These are phyloP conservation scores for Heritiera fomes DNA, from an alignment of 345 rosid genomes.

Conservation along the genomic window DNA sequence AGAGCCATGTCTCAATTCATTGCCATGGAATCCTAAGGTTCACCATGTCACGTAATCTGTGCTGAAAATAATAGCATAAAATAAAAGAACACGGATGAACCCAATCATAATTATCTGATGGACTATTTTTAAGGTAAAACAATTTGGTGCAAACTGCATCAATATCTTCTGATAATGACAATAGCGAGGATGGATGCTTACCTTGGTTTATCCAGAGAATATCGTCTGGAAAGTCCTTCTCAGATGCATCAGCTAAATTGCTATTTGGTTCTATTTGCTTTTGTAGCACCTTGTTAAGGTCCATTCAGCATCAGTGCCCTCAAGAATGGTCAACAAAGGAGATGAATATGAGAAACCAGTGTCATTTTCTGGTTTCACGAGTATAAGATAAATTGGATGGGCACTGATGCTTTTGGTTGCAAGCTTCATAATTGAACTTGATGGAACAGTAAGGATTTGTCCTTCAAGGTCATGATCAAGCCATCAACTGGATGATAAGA, in stretches of 20 bases:
- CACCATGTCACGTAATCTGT: background rate
- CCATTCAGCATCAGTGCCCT: conserved; percentile 11
- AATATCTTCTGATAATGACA: background rate
- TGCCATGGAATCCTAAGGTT: background rate
- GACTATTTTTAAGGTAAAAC: conserved; percentile 6
- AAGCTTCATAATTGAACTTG: conserved; percentile 18
- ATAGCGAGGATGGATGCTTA: background rate
- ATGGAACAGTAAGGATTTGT: background rate
- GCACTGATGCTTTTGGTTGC: conserved; percentile 18
- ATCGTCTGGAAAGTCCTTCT: conserved; percentile 7
- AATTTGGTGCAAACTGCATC: background rate
- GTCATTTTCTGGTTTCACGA: conserved; percentile 15
- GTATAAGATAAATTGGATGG: background rate
- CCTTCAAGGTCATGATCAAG: conserved; percentile 14
- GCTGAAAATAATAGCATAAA: background rate
- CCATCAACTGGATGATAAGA: background rate
- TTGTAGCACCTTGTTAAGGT: conserved; percentile 7
- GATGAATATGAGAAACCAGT: background rate
- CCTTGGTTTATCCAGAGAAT: background rate
- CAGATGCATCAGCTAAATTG: conserved; percentile 14
- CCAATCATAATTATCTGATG: background rate
- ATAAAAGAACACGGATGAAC: background rate
- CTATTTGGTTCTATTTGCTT: conserved; percentile 19
- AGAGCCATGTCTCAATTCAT: background rate
- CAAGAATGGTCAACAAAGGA: background rate